Base-by-base conservation (phyloP, 2,329 filamentous ascomycete species). In the Pseudocercospora macadamiae region DNA sequence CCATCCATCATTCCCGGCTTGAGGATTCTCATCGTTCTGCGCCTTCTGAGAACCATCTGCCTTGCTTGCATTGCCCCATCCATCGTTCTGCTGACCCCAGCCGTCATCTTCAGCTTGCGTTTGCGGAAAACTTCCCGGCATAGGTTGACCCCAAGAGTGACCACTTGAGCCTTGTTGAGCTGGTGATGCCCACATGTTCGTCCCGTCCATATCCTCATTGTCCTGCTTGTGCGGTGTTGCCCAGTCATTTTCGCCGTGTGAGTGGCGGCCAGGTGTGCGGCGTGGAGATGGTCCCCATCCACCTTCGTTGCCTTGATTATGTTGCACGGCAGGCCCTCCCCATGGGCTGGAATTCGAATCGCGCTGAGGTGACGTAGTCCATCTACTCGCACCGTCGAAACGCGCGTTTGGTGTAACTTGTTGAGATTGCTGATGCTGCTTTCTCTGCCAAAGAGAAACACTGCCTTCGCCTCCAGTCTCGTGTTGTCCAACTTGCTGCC, bases 401-500 rank as follows among this genome's bases (percentile, higher is more conserved):
- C 37, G 19, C 3, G 12, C 14, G 25, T 48, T 48, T 18, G 49
- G 32, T 3, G 34, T 53, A 37, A 39, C 12, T 32, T 45, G 48
- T 23, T 53, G 36, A 44, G 39, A 26, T 16, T 54, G 53, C 10
- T 59, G 57, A 9, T 53, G 51, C 21, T 57, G 54, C 32, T 63
- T 60, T 25, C 51, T 55, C 26, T 58, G 26, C 51, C 44, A 55
- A 19, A 52, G 55, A 9, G 48, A 28, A 9, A 36, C 25, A 14
- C 21, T n/a, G 18, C 12, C 9, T 25, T 14, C 30, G 5, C 30
- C 51, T 2, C 30, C 16, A 14, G 28, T 52, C 16, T 49, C 23
- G 21, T 52, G 51, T 36, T 62, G 45, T 10, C 58, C 63, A 5
- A 52, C 12, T 23, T 59, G 42, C 21, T 58, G 55, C 63, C 63